These are phyloP conservation scores for Penicillium hesseltinei DNA, from an alignment of 2,329 filamentous ascomycete genomes.

Conservation along the genomic window DNA sequence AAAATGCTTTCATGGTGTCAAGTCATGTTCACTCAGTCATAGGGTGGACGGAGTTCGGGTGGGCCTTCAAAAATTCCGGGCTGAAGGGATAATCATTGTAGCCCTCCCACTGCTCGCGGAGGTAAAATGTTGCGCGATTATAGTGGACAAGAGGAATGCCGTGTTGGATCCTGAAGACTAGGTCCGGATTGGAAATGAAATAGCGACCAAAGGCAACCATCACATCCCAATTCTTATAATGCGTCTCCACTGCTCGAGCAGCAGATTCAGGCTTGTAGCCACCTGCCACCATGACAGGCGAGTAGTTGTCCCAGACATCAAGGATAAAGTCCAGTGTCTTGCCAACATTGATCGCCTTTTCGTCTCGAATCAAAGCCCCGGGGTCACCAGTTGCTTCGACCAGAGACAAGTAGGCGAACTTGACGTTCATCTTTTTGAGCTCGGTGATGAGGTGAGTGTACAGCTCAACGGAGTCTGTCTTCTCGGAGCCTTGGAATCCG, in stretches of 20 bases:
- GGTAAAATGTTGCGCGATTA: background rate
- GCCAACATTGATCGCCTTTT: background rate
- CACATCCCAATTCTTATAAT: background rate
- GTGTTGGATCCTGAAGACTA: background rate
- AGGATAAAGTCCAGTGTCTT: background rate
- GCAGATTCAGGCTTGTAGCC: background rate
- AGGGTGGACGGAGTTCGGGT: background rate
- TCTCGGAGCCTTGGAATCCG: background rate
- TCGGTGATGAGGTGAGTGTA: background rate
- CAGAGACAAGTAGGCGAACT: background rate
- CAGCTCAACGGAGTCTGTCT: background rate
- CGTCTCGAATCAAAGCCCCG: background rate
- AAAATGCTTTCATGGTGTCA: background rate
- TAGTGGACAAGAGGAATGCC: background rate
- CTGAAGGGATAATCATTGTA: background rate
- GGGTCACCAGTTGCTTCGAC: background rate
- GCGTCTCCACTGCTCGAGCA: background rate
- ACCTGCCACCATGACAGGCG: background rate
- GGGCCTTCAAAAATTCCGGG: background rate
- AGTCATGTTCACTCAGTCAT: background rate
- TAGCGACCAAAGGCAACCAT: background rate
- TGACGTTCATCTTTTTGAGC: background rate
- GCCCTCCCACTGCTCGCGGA: background rate
- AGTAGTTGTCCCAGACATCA: background rate
- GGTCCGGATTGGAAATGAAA: background rate